A percentile compares a stretch with the other conserved stretches of the same genome.
These are phyloP conservation scores for Corylus avellana DNA, from an alignment of 306 rosid genomes.

Conservation along the genomic window DNA sequence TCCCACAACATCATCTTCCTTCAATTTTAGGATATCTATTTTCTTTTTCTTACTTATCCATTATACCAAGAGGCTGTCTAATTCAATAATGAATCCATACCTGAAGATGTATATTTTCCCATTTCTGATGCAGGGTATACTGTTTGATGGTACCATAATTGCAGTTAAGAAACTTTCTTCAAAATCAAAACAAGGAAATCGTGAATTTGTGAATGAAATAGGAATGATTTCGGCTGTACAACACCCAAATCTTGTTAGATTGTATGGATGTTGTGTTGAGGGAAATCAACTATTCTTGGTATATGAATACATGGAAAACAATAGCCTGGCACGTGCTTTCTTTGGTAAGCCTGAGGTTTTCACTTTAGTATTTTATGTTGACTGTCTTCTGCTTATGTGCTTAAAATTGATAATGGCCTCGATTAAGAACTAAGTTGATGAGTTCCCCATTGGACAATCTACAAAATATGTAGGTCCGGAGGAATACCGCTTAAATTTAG, in stretches of 20 bases:
- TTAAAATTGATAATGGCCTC: too few species aligned
- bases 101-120: not conserved
- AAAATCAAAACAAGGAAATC: slow-evolving; percentile 51
- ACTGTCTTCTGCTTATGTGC: too few species aligned
- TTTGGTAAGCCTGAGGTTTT: slow-evolving; percentile 43
- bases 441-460: too few species aligned
- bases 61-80: not conserved
- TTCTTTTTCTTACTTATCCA: not conserved
- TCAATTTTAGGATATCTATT: not conserved
- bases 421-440: too few species aligned
- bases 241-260: slow-evolving; percentile 67
- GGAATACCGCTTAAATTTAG: too few species aligned
- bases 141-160: slow-evolving; percentile 49
- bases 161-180: slow-evolving; percentile 65
- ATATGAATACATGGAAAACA: slow-evolving; percentile 66
- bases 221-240: slow-evolving; percentile 58
- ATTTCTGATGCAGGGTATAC: slow-evolving; percentile 38
- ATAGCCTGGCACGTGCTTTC: slow-evolving; percentile 50
- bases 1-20: not conserved
- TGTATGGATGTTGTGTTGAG: slow-evolving; percentile 62
- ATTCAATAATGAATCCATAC: not conserved
- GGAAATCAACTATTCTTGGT: slow-evolving; percentile 54
- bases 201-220: slow-evolving; percentile 56
- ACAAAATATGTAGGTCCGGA: not conserved
- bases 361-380: too few species aligned